Evolutionary conservation across 129 eudicot genomes (phyloP), one percentile per base, ranked within the genome.

Genomic region (Calendula officinalis): DNA sequence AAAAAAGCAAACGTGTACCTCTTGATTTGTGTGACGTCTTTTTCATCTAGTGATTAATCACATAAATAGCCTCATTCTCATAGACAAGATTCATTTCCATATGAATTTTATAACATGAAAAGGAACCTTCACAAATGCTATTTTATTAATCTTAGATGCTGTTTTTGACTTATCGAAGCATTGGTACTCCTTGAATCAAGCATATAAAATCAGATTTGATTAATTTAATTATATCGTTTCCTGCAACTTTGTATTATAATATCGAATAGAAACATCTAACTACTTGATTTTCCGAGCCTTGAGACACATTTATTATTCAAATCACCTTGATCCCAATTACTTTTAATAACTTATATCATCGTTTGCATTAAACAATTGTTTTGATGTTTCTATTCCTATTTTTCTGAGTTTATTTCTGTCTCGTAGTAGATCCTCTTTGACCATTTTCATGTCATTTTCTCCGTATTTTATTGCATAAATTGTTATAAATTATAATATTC

Each of bases 331-430:
- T 73, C 60, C 72, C 72, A 53, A 73, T 65, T 39, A 56, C 72
- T 56, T 73, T 73, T 65, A 38, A 38, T 73, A 73, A 13, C 54
- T 64, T 45, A 55, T 64, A 87, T 43, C 81, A 54, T 81, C 66
- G 96, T 60, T 72, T 37, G 10, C 46, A 81, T 79, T 74, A 88
- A 88, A 85, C 70, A 71, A 88, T 60, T 65, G 75, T 49, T 77
- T 81, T 88, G 92, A 92, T 92, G 95, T 75, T 88, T 92, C 95
- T 85, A 86, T 88, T 88, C 96, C 88, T 71, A 83, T 81, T 76
- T 82, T 77, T 83, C 72, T 39, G 72, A 73, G 78, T 73, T 37
- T 58, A 56, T 66, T 75, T 82, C 78, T 72, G 80, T 70, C 82
- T 80, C 62, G 80, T 65, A 56, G 58, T 65, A 45, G 60, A 73